phyloP scores from a whole-genome alignment of 768 basidiomycete species.

The Exidia glandulosa region DNA sequence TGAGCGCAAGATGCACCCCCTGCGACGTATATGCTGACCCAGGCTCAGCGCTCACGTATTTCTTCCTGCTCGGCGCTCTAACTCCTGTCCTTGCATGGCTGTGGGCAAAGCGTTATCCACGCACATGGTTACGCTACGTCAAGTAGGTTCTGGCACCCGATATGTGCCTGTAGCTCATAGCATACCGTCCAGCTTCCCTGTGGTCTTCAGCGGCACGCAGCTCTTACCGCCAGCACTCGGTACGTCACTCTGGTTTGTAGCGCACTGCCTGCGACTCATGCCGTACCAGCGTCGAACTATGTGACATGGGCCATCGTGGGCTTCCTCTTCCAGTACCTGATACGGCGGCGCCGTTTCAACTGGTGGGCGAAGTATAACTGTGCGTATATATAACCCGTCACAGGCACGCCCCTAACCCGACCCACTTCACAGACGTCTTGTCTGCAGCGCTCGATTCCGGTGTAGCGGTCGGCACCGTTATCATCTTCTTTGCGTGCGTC shows the following conservation, averaged over 20 bases:
- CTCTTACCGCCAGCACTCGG: conserved; percentile 8
- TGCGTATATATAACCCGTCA: conserved; percentile 10
- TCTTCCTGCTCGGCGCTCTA: conserved; percentile 26
- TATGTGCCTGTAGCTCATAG: no score
- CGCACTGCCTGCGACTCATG: conserved; percentile 14
- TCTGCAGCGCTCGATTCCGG: conserved; percentile 23
- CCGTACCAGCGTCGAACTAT: background rate
- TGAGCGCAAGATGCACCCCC: conserved; percentile 21
- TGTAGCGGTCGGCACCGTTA: conserved; percentile 15
- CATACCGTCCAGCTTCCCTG: conserved; percentile 1
- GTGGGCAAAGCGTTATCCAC: conserved; percentile 18
- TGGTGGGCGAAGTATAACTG: conserved; percentile 23
- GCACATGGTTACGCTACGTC: conserved; percentile 2
- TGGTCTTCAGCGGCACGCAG: background rate
- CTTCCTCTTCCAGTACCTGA: conserved; percentile 22
- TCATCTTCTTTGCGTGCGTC: conserved; percentile 14
- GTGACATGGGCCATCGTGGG: conserved; percentile 12
- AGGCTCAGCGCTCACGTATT: conserved; percentile 18
- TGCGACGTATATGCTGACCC: conserved; percentile 21
- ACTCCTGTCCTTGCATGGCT: conserved; percentile 23
- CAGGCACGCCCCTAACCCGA: background rate
- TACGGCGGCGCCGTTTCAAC: conserved; percentile 13
- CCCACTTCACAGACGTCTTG: conserved; percentile 9
- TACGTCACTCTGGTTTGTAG: conserved; percentile 15
- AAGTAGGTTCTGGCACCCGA: background rate